A percentile compares a stretch with the other conserved stretches of the same genome.
These are phyloP conservation scores for Lodderomyces oxycetoniae DNA, from an alignment of 1,139 yeast genomes.

Conservation along the genomic window DNA sequence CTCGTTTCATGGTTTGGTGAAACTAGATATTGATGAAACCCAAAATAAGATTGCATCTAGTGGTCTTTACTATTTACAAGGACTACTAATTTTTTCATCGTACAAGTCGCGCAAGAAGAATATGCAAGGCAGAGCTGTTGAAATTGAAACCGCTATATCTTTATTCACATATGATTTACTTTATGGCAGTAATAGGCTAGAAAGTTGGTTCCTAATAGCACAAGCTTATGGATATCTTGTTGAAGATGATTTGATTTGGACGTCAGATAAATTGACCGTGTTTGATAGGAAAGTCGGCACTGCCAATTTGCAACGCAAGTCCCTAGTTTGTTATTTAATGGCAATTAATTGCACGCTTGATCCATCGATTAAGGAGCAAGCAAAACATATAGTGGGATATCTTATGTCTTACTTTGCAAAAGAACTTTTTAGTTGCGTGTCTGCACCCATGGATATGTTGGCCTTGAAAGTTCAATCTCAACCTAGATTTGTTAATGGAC, in stretches of 20 bases:
- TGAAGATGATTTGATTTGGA: slow-evolving; percentile 88
- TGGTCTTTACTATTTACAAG: slow-evolving; percentile 75
- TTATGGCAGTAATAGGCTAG: slow-evolving; percentile 64
- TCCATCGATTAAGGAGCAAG: slow-evolving; percentile 16
- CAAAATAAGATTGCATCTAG: slow-evolving; percentile 20
- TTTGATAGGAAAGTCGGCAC: slow-evolving; percentile 59
- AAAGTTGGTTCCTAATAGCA: slow-evolving; percentile 83
- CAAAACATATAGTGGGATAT: slow-evolving; percentile 35
- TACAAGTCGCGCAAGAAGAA: slow-evolving; percentile 67
- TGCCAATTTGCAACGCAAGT: slow-evolving; percentile 62
- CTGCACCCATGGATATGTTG: slow-evolving; percentile 64
- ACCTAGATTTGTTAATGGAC: slow-evolving; percentile 31
- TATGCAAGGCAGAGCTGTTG: slow-evolving; percentile 77
- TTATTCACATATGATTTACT: slow-evolving; percentile 63
- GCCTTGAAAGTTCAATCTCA: slow-evolving; percentile 41
- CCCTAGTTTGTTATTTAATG: slow-evolving; percentile 72
- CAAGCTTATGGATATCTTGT: slow-evolving; percentile 75
- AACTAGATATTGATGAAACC: slow-evolving; percentile 20
- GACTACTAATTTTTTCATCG: slow-evolving; percentile 59
- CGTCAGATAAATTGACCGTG: slow-evolving; percentile 73
- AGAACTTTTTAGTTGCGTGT: slow-evolving; percentile 57
- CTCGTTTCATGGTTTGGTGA: slow-evolving; percentile 53
- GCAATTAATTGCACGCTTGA: slow-evolving; percentile 51
- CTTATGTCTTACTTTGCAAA: slow-evolving; percentile 57
- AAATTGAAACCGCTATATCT: slow-evolving; percentile 67